These are phyloP conservation scores for Cladophialophora bantiana DNA, from an alignment of 2,329 filamentous ascomycete genomes.

Conservation along the genomic window DNA sequence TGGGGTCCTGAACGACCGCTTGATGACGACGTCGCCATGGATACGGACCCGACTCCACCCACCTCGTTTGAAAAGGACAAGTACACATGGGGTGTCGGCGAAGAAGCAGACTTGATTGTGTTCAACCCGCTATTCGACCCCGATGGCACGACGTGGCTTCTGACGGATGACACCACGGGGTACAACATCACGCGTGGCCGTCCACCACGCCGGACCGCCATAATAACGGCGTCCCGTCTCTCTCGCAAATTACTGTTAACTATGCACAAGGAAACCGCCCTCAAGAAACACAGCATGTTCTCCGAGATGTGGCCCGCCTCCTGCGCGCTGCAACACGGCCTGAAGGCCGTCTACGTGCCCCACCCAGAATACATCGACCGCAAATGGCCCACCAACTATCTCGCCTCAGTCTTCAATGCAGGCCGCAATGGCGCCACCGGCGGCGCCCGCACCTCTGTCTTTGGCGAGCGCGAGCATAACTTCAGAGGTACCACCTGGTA, in stretches of 20 bases:
- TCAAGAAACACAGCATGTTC: conserved; percentile 87
- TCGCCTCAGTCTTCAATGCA: conserved; percentile 80
- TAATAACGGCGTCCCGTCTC: conserved; percentile 87
- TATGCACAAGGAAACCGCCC: conserved; percentile 89
- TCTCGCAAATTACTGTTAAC: conserved; percentile 78
- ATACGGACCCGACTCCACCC: conserved; percentile 77
- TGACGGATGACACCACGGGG: conserved; percentile 82
- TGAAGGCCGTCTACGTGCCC: conserved; percentile 89
- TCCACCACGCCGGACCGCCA: conserved; percentile 78
- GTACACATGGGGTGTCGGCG: conserved; percentile 85
- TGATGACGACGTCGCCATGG: conserved; percentile 71
- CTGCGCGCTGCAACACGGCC: conserved; percentile 85
- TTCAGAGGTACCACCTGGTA: conserved; percentile 89
- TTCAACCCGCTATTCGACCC: conserved; percentile 93
- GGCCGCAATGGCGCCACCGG: conserved; percentile 77
- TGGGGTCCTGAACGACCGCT: conserved; percentile 83
- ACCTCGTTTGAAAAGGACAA: conserved; percentile 77
- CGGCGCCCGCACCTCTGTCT: conserved; percentile 74
- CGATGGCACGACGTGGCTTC: conserved; percentile 82
- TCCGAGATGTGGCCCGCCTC: conserved; percentile 96
- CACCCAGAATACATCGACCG: conserved; percentile 89
- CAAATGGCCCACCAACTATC: conserved; percentile 79
- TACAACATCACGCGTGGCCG: conserved; percentile 71
- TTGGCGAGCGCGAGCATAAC: conserved; percentile 87
- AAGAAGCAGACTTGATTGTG: conserved; percentile 90